Evolutionary conservation across 2,329 filamentous ascomycete species (phyloP).

Genomic region (Colletotrichum higginsianum): DNA sequence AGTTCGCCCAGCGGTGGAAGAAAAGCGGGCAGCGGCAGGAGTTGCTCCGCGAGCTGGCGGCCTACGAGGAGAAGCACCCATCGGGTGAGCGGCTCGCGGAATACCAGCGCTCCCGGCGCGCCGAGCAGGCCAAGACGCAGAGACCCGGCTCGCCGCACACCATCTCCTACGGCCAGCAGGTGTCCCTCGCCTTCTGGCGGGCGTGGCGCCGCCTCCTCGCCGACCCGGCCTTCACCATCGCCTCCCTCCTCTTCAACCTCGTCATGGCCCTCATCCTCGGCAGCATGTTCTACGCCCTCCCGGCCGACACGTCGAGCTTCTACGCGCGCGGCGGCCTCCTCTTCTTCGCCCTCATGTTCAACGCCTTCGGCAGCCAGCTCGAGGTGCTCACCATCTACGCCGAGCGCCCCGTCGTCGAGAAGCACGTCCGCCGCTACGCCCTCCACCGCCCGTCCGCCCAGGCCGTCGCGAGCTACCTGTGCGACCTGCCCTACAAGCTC

Average conservation of each 20-base stretch:
- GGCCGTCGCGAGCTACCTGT: slow-evolving; percentile 64
- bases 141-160: slow-evolving; percentile 76
- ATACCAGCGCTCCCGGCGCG: slow-evolving; percentile 61
- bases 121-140: slow-evolving; percentile 69
- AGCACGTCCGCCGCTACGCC: slow-evolving; percentile 46
- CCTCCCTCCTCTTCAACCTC: slow-evolving; percentile 51
- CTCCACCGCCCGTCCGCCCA: slow-evolving; percentile 52
- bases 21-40: slow-evolving; percentile 73
- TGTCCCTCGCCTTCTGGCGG: slow-evolving; percentile 70
- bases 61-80: slow-evolving; percentile 42
- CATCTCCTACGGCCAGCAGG: slow-evolving; percentile 81
- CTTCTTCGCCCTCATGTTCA: slow-evolving; percentile 52
- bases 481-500: slow-evolving; percentile 67
- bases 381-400: slow-evolving; percentile 46
- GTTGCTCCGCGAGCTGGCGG: slow-evolving; percentile 67
- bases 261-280: slow-evolving; percentile 72
- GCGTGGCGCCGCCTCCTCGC: slow-evolving; percentile 77
- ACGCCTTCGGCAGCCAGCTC: slow-evolving; percentile 46
- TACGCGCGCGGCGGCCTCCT: slow-evolving; percentile 54
- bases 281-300: slow-evolving; percentile 75
- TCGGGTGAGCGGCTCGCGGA: neutral
- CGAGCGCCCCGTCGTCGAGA: slow-evolving; percentile 47
- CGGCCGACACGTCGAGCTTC: slow-evolving; percentile 67
- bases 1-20: slow-evolving; percentile 77
- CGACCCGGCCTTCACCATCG: slow-evolving; percentile 67